A percentile compares a stretch with the other conserved stretches of the same genome.
These are phyloP conservation scores for Saturnispora mendoncae DNA, from an alignment of 805 yeast species.

Conservation along the genomic window DNA sequence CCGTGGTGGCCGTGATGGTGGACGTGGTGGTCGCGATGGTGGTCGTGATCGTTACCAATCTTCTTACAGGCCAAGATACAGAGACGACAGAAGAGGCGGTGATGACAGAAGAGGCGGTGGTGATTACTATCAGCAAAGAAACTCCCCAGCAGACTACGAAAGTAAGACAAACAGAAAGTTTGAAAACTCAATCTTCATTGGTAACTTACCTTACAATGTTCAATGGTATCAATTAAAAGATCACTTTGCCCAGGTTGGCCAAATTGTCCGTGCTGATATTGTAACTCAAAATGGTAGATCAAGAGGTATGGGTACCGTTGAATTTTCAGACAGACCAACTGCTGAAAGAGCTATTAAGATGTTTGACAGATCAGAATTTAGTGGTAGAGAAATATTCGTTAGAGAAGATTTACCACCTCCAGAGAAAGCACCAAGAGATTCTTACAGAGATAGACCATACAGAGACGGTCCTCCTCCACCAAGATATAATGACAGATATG, in stretches of 20 bases:
- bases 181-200: constrained; percentile 61
- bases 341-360: constrained; percentile 64
- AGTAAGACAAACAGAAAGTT: constrained; percentile 47
- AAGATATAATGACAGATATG: constrained; percentile 23
- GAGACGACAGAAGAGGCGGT: constrained; percentile 14
- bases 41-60: constrained; percentile 5
- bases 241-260: constrained; percentile 51
- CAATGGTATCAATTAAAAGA: constrained; percentile 52
- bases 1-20: constrained; percentile 20
- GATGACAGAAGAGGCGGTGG: constrained; percentile 22
- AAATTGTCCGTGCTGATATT: constrained; percentile 73
- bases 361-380: constrained; percentile 54
- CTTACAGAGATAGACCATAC: constrained; percentile 9
- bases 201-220: constrained; percentile 61
- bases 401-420: constrained; percentile 90
- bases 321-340: constrained; percentile 54
- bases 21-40: constrained; percentile 16
- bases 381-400: constrained; percentile 77
- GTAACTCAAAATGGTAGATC: constrained; percentile 71
- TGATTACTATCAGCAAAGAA: neutral
- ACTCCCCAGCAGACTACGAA: constrained; percentile 26
- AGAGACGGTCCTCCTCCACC: constrained; percentile 11
- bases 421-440: constrained; percentile 19
- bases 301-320: constrained; percentile 89
- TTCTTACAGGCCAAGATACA: constrained; percentile 17